Conservation (phyloP, 495 filamentous ascomycete species). For the Trichoderma gamsii region DNA sequence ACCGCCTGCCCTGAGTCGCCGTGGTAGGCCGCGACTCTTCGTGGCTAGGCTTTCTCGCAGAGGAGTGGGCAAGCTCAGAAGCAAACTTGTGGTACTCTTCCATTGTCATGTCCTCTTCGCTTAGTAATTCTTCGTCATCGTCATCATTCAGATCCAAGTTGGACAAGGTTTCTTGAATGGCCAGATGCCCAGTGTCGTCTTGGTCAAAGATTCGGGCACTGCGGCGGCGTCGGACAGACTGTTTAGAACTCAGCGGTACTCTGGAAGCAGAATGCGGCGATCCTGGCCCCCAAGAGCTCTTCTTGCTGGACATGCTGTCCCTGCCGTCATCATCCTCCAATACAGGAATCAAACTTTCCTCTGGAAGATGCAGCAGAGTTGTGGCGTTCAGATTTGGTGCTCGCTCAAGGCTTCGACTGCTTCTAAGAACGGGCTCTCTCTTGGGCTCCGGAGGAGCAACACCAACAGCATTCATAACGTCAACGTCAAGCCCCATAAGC, state of each 20-base stretch:
- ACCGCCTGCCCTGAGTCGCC: neutral
- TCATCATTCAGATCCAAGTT: neutral
- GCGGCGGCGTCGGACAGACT: neutral
- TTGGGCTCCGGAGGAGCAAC: neutral
- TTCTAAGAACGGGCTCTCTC: neutral
- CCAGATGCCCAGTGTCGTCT: neutral
- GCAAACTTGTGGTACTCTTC: slow-evolving; percentile 12
- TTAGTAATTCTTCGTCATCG: neutral
- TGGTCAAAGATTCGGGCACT: neutral
- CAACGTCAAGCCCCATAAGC: slow-evolving; percentile 13
- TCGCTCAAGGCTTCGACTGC: neutral
- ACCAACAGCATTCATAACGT: slow-evolving; percentile 1
- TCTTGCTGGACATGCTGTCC: neutral
- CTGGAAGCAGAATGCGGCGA: neutral
- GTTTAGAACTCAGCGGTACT: neutral
- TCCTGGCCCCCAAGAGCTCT: slow-evolving; percentile 8
- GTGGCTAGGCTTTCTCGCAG: neutral
- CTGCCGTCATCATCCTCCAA: slow-evolving; percentile 1
- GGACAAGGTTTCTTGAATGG: neutral
- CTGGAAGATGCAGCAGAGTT: neutral
- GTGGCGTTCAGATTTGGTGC: neutral
- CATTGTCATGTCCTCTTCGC: neutral
- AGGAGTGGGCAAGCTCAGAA: neutral
- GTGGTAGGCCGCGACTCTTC: neutral
- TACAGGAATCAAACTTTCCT: neutral